Base-by-base conservation (phyloP, 371 early-diverging fungal genomes). In the Rhizopus delemar region DNA sequence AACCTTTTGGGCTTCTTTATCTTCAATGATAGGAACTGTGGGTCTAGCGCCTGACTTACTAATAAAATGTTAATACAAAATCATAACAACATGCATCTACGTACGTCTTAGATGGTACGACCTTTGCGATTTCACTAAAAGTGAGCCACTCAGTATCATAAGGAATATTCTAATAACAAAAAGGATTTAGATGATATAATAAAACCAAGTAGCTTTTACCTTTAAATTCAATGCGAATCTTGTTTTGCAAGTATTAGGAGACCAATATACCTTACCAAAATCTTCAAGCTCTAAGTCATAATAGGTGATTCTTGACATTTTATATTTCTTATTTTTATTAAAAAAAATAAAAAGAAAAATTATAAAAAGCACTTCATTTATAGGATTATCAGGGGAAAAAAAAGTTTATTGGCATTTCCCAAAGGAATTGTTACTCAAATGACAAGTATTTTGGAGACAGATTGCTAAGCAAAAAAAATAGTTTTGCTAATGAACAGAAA, bases 221-320 rank as follows among this genome's bases (percentile, higher is more conserved):
- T 66, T 66, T 13, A 61, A 12, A 41, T 66, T 66, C 45, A 66
- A 53, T n/a, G 66, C 61, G 57, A 38, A 60, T 12, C 66, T 46
- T 6, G 66, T 66, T 49, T 66, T 66, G 13, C 49, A 56, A n/a
- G 66, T 61, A 45, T 66, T 66, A 11, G 57, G 57, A n/a, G 66
- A 66, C 48, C 52, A 66, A 8, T 53, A 32, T 7, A 32, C 29
- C 0, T 36, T 41, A 31, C n/a, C 43, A 3, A 43, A 13, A 43
- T n/a, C 43, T 43, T 43, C 43, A 6, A 43, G 2, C 5, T 43
- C 43, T 6, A 43, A 15, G 5, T 43, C 43, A 43, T 43, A 43
- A 15, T 15, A 43, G 6, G 43, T 43, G n/a, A 43, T 43, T 13
- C n/a, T 15, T 6, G 13, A 2, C 43, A 43, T 43, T 22, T 22